Base-by-base conservation (phyloP, 805 yeast species). In the Pichia kluyveri region DNA sequence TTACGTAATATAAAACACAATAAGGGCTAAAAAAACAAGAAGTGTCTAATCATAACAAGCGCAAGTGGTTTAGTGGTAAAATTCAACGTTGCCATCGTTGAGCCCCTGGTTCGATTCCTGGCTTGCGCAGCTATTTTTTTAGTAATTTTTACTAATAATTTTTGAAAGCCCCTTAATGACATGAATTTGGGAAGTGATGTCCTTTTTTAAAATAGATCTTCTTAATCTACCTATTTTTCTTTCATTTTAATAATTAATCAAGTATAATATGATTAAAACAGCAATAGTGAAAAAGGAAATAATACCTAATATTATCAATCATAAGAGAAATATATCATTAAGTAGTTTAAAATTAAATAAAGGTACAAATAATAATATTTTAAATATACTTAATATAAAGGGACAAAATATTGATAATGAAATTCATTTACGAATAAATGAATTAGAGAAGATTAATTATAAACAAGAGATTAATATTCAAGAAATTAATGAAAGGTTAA, bases 61-160 rank as follows among this genome's bases (percentile, higher is more conserved):
- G 58, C 58, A 50, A 55, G 56, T 56, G 59, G 59, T 56, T 56
- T 56, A 56, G 59, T 56, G 59, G 59, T 56, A 56, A 56, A 56
- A 56, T 56, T 54, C 59, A 53, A 51, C 58, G 55, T 56, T 56
- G 59, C 59, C 59, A 56, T 56, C 55, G 59, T 55, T 53, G 59
- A 54, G 59, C 59, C 59, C 59, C 59, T 53, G 55, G 59, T 56
- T 56, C 59, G 59, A 56, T 56, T 56, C 59, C 59, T 56, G 59
- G 59, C 55, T 56, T 51, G 58, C 58, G 59, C 59, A 55, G 9
- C 32, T 42, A 18, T 40, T 23, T 34, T 36, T 30, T 30, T 3
- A 5, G 5, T 9, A 1, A 17, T 30, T 9, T 11, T 27, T 34
- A 15, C 9, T 10, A 15, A 15, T 23, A 23, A 23, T 23, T 23